A percentile compares a stretch with the other conserved stretches of the same genome.
Conservation (phyloP, 164 flowering plant genomes). For the Malania oleifera region DNA sequence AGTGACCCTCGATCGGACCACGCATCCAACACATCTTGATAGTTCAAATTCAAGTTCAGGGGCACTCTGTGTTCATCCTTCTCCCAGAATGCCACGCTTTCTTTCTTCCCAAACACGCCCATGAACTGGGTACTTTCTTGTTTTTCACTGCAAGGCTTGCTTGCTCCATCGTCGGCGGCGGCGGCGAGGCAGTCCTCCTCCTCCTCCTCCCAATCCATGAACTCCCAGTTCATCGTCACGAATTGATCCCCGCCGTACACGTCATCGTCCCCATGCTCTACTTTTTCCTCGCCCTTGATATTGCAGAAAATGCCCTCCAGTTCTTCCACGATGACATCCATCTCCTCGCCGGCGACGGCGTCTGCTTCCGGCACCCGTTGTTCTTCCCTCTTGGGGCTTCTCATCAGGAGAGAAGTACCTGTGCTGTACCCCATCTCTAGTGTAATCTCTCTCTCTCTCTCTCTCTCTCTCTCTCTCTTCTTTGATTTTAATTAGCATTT, state of each 20-base stretch:
- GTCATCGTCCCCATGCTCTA: conserved; percentile 2
- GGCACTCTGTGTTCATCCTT: conserved; percentile 22
- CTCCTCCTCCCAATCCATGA: conserved; percentile 35
- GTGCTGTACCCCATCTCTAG: conserved; percentile 19
- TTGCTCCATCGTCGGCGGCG: conserved; percentile 8
- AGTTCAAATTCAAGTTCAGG: conserved; percentile 51
- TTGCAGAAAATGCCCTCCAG: conserved; percentile 33
- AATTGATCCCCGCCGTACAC: conserved; percentile 3
- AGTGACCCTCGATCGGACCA: conserved; percentile 57
- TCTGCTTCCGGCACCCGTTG: conserved; percentile 23
- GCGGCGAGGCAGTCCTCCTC: no score
- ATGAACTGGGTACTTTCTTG: no score
- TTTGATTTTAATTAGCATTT: not conserved
- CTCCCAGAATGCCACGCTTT: conserved; percentile 29
- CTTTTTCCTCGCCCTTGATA: conserved; percentile 25
- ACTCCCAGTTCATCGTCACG: conserved; percentile 36
- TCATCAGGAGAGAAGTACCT: conserved; percentile 27
- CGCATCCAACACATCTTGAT: conserved; percentile 58
- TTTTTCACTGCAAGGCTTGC: not conserved
- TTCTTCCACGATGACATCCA: conserved; percentile 28
- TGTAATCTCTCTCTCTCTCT: conserved; percentile 6
- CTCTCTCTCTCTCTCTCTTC: not conserved
- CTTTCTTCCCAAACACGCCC: conserved; percentile 23
- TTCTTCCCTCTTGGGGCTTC: conserved; percentile 42
- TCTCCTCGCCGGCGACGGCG: not conserved